These are phyloP conservation scores for Eutypella sp. DNA, from an alignment of 2,329 filamentous ascomycete species.

Conservation along the genomic window DNA sequence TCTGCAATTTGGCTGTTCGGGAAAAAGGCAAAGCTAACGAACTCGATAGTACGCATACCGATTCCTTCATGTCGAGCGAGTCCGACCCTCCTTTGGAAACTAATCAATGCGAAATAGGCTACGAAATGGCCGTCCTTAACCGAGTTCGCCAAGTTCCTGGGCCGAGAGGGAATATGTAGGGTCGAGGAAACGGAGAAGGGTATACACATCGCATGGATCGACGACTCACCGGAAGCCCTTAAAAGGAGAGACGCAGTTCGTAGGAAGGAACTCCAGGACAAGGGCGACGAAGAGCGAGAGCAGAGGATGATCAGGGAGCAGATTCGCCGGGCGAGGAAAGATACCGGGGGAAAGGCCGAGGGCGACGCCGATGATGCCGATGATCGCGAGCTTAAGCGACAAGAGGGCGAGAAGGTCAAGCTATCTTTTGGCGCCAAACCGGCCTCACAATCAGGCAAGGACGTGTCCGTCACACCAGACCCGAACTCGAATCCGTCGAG, in stretches of 20 bases:
- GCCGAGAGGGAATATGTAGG: conserved; percentile 78
- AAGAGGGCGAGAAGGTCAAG: conserved; percentile 72
- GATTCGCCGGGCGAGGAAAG: conserved; percentile 67
- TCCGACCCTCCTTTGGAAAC: no score
- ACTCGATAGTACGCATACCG: not conserved
- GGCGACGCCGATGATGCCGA: conserved; percentile 36
- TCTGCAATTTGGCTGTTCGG: not conserved
- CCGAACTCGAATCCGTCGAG: conserved; percentile 14
- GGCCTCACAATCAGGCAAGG: conserved; percentile 12
- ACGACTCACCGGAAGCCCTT: conserved; percentile 83
- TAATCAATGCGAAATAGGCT: conserved; percentile 39
- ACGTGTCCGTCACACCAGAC: conserved; percentile 11
- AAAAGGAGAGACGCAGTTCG: conserved; percentile 73
- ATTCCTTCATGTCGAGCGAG: not conserved
- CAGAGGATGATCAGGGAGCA: conserved; percentile 78
- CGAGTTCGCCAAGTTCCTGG: conserved; percentile 84
- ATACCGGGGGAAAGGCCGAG: conserved; percentile 37
- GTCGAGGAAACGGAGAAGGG: conserved; percentile 89
- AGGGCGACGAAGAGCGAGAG: conserved; percentile 86
- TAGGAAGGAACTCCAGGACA: conserved; percentile 80
- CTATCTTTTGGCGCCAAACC: conserved; percentile 57
- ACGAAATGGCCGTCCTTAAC: conserved; percentile 85
- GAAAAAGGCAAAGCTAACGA: not conserved
- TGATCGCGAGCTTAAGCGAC: conserved; percentile 48
- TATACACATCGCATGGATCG: conserved; percentile 82